Base-by-base conservation (phyloP, 2,329 filamentous ascomycete species). In the Tolypocladium amazonense region DNA sequence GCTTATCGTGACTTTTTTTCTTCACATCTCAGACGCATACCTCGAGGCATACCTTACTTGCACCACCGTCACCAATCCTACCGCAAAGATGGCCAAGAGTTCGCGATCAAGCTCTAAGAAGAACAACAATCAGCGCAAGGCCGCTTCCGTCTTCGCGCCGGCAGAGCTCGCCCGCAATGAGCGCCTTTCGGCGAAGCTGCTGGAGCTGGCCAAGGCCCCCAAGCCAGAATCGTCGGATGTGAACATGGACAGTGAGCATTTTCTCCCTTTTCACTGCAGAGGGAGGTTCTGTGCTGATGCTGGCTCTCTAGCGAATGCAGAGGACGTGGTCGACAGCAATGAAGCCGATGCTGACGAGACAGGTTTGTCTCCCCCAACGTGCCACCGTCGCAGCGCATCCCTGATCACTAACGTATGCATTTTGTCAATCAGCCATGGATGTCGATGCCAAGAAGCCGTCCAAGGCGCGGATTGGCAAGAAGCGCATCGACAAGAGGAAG, bases 181-280 rank as follows among this genome's bases (percentile, higher is more conserved):
- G 74, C 87, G 93, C 65, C 84, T 97, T 41, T 91, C 90, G 45
- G 88, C 89, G 62, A 96, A 94, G 76, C 80, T 97, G 62, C 80
- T 92, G 69, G 91, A 92, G 72, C 73, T 96, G 67, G 89, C 88
- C 55, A 81, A 87, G 60, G 86, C 92, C 70, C 87, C 90, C 62
- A 91, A 89, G 72, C 86, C 89, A n/a, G 72, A 76, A 65, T 71
- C 76, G 60, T 73, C 75, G 58, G 77, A 84, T 64, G 74, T 80
- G 65, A 77, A 76, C 59, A 81, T 83, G 71, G 75, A 78, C 57
- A 71, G 70, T 65, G 69, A 75, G 66, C 59, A 53, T 58, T 37
- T 52, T 38, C n/a, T n/a, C n/a, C n/a, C n/a, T n/a, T n/a, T n/a
- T n/a, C n/a, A n/a, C n/a, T n/a, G 30, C 30, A 35, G 18, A n/a